Percentiles rank a stretch among this genome's conserved stretches.
phyloP scores from a whole-genome alignment of 495 filamentous ascomycete species.

The Penicillium goetzii region DNA sequence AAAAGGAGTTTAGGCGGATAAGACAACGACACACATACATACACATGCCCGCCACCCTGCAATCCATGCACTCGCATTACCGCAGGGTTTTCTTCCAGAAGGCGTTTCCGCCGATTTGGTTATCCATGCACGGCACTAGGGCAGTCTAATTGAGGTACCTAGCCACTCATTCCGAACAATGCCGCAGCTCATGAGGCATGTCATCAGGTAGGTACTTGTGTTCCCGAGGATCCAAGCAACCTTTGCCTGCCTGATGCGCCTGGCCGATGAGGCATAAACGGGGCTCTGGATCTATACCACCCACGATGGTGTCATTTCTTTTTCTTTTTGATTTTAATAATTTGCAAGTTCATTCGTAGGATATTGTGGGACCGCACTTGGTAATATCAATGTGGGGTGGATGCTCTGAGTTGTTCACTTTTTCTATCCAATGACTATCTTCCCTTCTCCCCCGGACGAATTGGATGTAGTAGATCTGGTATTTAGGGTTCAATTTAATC shows the following conservation, averaged over 20 bases:
- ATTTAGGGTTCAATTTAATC: neutral
- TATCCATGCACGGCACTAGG: constrained; percentile 24
- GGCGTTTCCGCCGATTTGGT: constrained; percentile 28
- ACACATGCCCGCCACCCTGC: constrained; percentile 13
- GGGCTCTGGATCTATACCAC: constrained; percentile 11
- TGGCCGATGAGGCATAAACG: constrained; percentile 22
- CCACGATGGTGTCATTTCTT: neutral
- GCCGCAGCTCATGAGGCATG: neutral
- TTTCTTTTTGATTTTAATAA: neutral
- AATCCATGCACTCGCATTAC: constrained; percentile 9
- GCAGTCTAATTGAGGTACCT: neutral
- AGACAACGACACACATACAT: constrained; percentile 9
- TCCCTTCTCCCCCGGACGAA: constrained; percentile 8
- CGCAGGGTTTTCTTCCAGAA: constrained; percentile 30
- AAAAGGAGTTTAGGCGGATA: neutral
- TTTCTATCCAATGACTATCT: constrained; percentile 25
- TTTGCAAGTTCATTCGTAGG: neutral
- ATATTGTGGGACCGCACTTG: neutral
- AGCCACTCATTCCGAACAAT: neutral
- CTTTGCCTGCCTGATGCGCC: constrained; percentile 3
- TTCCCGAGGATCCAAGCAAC: neutral
- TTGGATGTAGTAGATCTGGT: neutral
- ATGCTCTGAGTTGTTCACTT: constrained; percentile 43
- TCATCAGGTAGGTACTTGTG: constrained; percentile 3
- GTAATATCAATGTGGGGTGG: constrained; percentile 29